Conservation (phyloP, 1,284 basidiomycete genomes). For the Uromyces viciae-fabae region DNA sequence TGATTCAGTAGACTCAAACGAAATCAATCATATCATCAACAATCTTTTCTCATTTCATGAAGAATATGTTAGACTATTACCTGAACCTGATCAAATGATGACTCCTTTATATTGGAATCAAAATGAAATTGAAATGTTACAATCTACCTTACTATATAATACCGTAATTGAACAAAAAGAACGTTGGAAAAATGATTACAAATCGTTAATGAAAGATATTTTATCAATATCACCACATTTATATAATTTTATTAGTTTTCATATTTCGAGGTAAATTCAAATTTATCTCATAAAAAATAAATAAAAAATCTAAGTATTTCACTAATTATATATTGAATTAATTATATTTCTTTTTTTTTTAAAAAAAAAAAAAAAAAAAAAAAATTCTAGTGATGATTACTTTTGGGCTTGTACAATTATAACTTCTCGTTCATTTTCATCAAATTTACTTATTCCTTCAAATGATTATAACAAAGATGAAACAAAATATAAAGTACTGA, state of each 20-base stretch:
- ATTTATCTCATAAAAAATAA: too few relatives aligned
- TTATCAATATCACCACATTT: background rate
- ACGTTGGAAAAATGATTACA: constrained; percentile 19
- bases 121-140: constrained; percentile 7
- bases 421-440: constrained; percentile 30
- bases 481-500: too few relatives aligned
- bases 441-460: background rate
- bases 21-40: background rate
- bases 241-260: background rate
- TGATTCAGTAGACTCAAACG: background rate
- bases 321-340: background rate
- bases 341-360: background rate
- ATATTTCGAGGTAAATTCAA: constrained; percentile 19
- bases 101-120: constrained; percentile 33
- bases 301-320: too few relatives aligned
- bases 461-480: background rate
- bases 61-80: constrained; percentile 24
- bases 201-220: background rate
- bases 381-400: constrained; percentile 25
- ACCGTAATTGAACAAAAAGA: background rate
- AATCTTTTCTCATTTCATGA: constrained; percentile 28
- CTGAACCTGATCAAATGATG: background rate
- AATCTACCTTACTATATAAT: background rate
- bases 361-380: too few relatives aligned
- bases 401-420: constrained; percentile 38